Evolutionary conservation across 2,329 filamentous ascomycete species (phyloP).

Genomic region (Cladosporium austrohemisphaericum): DNA sequence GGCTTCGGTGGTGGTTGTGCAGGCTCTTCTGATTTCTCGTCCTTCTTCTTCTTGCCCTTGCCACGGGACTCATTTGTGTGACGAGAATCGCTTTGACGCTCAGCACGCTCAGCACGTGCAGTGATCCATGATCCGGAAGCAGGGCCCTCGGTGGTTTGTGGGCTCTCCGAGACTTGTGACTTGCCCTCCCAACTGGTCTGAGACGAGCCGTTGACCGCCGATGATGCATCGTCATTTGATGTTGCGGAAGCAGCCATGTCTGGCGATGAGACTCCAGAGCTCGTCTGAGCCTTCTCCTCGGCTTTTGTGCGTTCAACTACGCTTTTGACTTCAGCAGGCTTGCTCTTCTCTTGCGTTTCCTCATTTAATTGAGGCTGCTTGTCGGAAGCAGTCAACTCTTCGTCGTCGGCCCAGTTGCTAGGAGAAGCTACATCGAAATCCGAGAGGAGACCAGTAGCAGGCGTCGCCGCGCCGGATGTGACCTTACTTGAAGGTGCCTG

Average conservation of each 20-base stretch:
- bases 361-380: conserved; percentile 35
- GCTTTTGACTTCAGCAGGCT: conserved; percentile 29
- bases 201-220: conserved; percentile 57
- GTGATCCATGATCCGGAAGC: conserved; percentile 54
- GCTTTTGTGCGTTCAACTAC: conserved; percentile 30
- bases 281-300: conserved; percentile 25
- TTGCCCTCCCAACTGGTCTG: conserved; percentile 67
- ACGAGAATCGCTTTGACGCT: conserved; percentile 26
- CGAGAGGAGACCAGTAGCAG: conserved; percentile 38
- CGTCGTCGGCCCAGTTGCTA: conserved; percentile 47
- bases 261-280: conserved; percentile 46
- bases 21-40: conserved; percentile 25
- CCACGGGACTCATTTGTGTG: conserved; percentile 18
- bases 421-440: conserved; percentile 30
- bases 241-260: conserved; percentile 53
- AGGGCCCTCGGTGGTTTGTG: conserved; percentile 1
- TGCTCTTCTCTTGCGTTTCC: conserved; percentile 21
- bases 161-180: conserved; percentile 58
- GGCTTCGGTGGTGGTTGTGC: conserved; percentile 44
- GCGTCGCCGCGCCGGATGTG: conserved; percentile 40
- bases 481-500: conserved; percentile 45
- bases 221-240: conserved; percentile 60
- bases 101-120: conserved; percentile 34
- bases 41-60: conserved; percentile 21
- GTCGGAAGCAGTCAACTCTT: conserved; percentile 39